Percentiles rank a stretch among this genome's conserved stretches.
These are phyloP conservation scores for Phaffomyces thermotolerans DNA, from an alignment of 805 yeast genomes.

Conservation along the genomic window DNA sequence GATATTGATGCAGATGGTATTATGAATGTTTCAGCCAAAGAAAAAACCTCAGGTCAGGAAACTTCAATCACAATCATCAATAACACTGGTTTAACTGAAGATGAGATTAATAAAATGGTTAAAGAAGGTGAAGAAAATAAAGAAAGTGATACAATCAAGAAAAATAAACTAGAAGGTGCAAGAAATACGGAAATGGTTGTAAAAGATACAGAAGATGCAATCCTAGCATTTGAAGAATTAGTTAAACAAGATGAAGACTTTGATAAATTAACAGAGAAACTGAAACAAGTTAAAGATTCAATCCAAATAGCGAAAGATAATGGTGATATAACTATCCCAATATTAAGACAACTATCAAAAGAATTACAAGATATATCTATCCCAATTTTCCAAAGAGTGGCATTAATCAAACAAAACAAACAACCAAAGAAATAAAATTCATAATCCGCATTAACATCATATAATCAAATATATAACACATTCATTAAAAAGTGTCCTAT, in stretches of 20 bases:
- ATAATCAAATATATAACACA: no score
- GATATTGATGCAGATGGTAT: constrained; percentile 81
- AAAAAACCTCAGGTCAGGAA: constrained; percentile 70
- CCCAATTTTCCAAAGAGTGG: constrained; percentile 54
- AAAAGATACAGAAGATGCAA: constrained; percentile 83
- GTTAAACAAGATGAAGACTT: constrained; percentile 47
- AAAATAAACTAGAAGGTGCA: constrained; percentile 62
- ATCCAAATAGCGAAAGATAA: constrained; percentile 60
- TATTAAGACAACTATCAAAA: constrained; percentile 65
- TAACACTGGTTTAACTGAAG: constrained; percentile 60
- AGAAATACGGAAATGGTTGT: constrained; percentile 72
- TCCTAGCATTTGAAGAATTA: constrained; percentile 54
- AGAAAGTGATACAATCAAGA: constrained; percentile 50
- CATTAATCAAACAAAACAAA: constrained; percentile 5
- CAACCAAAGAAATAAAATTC: no score
- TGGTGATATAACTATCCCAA: constrained; percentile 48
- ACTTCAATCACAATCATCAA: constrained; percentile 70
- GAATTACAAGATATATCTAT: constrained; percentile 69
- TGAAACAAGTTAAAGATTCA: constrained; percentile 53
- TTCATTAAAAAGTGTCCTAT: background rate
- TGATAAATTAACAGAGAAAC: constrained; percentile 36
- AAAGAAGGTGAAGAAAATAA: constrained; percentile 60
- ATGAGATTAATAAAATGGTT: constrained; percentile 56
- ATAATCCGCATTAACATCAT: no score
- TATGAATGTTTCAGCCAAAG: constrained; percentile 75